Conservation (phyloP, 345 rosid species). For the Heritiera littoralis region DNA sequence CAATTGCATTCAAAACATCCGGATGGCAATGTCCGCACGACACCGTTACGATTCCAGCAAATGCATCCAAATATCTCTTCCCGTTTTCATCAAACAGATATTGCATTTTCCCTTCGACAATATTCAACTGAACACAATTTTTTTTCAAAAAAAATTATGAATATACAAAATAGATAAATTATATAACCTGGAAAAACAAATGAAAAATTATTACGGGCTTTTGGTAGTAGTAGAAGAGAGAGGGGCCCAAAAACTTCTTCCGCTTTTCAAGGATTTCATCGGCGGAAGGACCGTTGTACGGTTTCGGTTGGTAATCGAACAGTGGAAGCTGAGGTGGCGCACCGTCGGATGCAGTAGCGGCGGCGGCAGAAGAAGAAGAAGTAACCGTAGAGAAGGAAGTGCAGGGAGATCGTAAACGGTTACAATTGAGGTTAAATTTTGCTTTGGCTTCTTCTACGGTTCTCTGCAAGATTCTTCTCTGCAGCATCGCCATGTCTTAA, state of each 20-base stretch:
- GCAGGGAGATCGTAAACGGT: conserved; percentile 1
- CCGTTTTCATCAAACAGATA: conserved; percentile 88
- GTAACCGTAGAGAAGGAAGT: conserved; percentile 33
- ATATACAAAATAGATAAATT: neutral
- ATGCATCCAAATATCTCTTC: conserved; percentile 74
- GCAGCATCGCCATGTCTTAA: conserved; percentile 45
- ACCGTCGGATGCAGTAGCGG: conserved; percentile 17
- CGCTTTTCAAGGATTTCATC: conserved; percentile 75
- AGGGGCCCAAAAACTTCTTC: conserved; percentile 81
- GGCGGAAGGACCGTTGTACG: conserved; percentile 69
- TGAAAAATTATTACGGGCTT: conserved; percentile 62
- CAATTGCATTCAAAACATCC: conserved; percentile 61
- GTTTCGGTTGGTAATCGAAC: conserved; percentile 66
- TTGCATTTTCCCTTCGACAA: conserved; percentile 98
- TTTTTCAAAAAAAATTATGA: neutral
- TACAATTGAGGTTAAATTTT: neutral
- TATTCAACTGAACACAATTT: conserved; percentile 55
- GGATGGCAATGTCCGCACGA: conserved; percentile 98
- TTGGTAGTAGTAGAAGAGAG: conserved; percentile 81
- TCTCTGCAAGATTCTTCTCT: conserved; percentile 40
- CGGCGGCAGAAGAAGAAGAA: conserved; percentile 15
- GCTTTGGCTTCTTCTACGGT: conserved; percentile 26
- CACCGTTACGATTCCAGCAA: conserved; percentile 91
- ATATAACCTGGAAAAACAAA: neutral
- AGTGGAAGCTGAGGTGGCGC: conserved; percentile 63